Base-by-base conservation (phyloP, 2,329 filamentous ascomycete species). In the Aspergillus puulaauensis region DNA sequence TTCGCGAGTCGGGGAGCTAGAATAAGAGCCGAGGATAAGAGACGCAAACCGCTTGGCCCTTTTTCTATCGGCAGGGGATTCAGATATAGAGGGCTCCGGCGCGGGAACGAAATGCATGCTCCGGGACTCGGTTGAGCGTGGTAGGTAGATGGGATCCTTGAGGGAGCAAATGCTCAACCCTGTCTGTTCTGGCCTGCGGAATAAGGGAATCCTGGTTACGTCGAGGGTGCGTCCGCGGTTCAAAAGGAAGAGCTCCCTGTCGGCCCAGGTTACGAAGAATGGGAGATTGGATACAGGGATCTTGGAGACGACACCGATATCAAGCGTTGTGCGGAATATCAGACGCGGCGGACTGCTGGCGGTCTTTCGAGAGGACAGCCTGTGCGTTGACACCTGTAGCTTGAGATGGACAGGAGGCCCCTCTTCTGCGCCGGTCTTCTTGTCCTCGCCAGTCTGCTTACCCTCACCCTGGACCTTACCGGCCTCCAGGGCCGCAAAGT, bases 291-390 rank as follows among this genome's bases (percentile, higher is more conserved):
- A 52, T 7, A 52, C 54, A 3, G 41, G 23, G 14, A 57, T n/a
- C 7, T 9, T 23, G 24, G 35, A 14, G 31, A 27, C 39, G 14
- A 5, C 15, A 8, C 54, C 54, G 5, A 57, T 33, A 9, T 57
- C 48, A 23, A 52, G 12, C 6, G 35, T 57, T 21, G 48, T 52
- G 12, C 54, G 33, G 35, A n/a, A 41, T 24, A 57, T 27, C 3
- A 40, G 35, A 37, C 21, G 35, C 3, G 54, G 54, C 15, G 54
- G 54, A 7, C 31, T 39, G 35, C 49, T 35, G 21, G 54, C 39
- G 4, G 49, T 57, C 17, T 57, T 57, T 8, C 43, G 54, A 21
- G 41, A 45, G 7, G 54, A 57, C 1, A 57, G 48, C n/a, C 54
- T 31, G 19, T 57, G 54, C 2, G 54, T 57, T 0, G 54, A 40